Base-by-base conservation (phyloP, 768 basidiomycete species). In the Suillus discolor region DNA sequence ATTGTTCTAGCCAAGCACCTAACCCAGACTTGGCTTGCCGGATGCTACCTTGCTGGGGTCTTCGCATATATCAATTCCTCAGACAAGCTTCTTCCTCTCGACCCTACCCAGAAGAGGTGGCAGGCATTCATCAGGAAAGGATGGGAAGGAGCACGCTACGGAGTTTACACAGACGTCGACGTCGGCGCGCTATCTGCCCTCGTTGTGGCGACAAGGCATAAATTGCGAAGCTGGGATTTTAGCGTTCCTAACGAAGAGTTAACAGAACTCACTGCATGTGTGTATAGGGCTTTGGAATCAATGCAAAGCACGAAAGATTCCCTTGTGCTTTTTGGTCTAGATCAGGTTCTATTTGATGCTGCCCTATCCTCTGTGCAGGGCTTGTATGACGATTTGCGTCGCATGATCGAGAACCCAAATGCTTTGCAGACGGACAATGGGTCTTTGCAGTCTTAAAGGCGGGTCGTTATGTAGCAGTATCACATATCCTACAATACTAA, bases 11-110 rank as follows among this genome's bases (percentile, higher is more conserved):
- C 6, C 11, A 23, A 51, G n/a, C 0, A 6, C 3, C 5, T 6
- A n/a, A n/a, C n/a, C 6, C 2, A 25, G 0, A 5, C 1, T 13
- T 45, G 44, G 44, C 0, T 2, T 45, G 1, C 2, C 44, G 9
- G 44, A 45, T 45, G 20, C 13, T 51, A 51, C 49, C 49, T 51
- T 15, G 20, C 11, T n/a, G 49, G n/a, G 13, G 25, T 51, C 23
- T 23, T 51, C 23, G 5, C 4, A 6, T n/a, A 4, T 11, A 25
- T 6, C 23, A 4, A 51, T 23, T 12, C 49, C 12, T 25, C 25
- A 6, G 9, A n/a, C 23, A 15, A 25, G 4, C 1, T 20, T 25
- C n/a, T 6, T 51, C 23, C 49, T 13, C 4, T 15, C 2, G 15
- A 13, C 8, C 23, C 49, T 51, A 4, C n/a, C 23, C 49, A 25